Conservation (phyloP, 2,329 filamentous ascomycete genomes). For the Colletotrichum horii region DNA sequence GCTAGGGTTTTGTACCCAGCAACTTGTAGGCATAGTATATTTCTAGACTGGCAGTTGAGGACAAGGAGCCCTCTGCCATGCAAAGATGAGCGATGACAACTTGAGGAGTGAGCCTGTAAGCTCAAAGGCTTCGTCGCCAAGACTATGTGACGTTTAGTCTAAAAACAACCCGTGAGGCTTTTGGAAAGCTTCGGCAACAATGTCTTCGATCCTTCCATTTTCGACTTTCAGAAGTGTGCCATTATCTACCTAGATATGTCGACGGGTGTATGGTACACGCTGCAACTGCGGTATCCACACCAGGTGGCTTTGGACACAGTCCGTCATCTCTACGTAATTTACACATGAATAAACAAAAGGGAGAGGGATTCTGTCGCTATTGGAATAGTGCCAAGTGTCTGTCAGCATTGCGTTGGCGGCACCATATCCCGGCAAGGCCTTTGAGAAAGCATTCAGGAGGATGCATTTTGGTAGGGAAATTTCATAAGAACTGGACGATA, state of each 20-base stretch:
- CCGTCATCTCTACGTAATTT: not conserved
- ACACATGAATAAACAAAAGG: not conserved
- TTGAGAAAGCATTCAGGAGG: no score
- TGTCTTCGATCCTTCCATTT: not conserved
- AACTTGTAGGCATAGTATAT: not conserved
- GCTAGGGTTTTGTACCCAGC: not conserved
- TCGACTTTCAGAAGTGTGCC: not conserved
- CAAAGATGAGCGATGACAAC: not conserved
- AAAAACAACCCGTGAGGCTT: not conserved
- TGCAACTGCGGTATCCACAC: no score
- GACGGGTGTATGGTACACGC: not conserved
- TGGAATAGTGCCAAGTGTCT: not conserved
- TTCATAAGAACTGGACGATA: not conserved
- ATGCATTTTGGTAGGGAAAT: not conserved
- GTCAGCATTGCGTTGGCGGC: not conserved
- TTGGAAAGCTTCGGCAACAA: not conserved
- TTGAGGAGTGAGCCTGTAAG: rapidly evolving
- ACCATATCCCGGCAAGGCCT: no score
- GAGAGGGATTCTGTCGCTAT: rapidly evolving
- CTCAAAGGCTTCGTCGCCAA: not conserved
- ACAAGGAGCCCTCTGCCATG: not conserved
- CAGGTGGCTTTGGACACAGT: rapidly evolving
- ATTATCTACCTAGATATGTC: not conserved
- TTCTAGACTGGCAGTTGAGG: not conserved
- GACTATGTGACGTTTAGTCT: not conserved